phyloP scores from a whole-genome alignment of 352 stramenopile species.

The Globisporangium yorkense region DNA sequence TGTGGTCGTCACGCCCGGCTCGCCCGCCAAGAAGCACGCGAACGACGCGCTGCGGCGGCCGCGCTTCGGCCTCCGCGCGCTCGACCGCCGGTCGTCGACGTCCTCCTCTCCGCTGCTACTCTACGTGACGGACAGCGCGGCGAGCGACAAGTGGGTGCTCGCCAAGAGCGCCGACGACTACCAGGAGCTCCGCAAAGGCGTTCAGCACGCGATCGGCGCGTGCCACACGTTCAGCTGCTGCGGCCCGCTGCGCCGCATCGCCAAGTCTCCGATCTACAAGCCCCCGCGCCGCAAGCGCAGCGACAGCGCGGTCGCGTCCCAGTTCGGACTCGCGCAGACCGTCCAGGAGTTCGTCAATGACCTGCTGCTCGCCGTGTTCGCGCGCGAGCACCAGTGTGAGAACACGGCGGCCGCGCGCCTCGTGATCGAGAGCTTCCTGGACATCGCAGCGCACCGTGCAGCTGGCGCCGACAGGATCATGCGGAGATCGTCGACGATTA shows the following conservation, averaged over 20 bases:
- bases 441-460: slow-evolving; percentile 21
- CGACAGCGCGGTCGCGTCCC: slow-evolving; percentile 24
- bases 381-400: slow-evolving; percentile 35
- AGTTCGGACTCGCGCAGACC: slow-evolving; percentile 35
- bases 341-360: slow-evolving; percentile 70
- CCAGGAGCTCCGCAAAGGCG: slow-evolving; percentile 30
- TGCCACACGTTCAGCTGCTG: slow-evolving; percentile 55
- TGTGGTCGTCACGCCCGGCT: slow-evolving; percentile 68
- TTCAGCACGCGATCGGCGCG: slow-evolving; percentile 22
- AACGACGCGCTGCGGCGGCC: slow-evolving; percentile 9
- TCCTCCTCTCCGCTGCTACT: slow-evolving; percentile 39
- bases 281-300: slow-evolving; percentile 26
- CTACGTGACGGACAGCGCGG: slow-evolving; percentile 67
- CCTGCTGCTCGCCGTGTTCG: slow-evolving; percentile 31
- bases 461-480: slow-evolving; percentile 8
- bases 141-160: slow-evolving; percentile 68
- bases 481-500: not conserved
- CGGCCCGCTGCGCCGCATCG: slow-evolving; percentile 42
- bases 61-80: slow-evolving; percentile 7
- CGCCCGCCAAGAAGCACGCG: slow-evolving; percentile 30
- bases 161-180: slow-evolving; percentile 45
- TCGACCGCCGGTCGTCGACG: not conserved
- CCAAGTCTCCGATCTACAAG: slow-evolving; percentile 37
- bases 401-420: slow-evolving; percentile 23
- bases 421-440: slow-evolving; percentile 52